Evolutionary conservation across 148 eudicot genomes (phyloP).

Genomic region (Drosera capensis): DNA sequence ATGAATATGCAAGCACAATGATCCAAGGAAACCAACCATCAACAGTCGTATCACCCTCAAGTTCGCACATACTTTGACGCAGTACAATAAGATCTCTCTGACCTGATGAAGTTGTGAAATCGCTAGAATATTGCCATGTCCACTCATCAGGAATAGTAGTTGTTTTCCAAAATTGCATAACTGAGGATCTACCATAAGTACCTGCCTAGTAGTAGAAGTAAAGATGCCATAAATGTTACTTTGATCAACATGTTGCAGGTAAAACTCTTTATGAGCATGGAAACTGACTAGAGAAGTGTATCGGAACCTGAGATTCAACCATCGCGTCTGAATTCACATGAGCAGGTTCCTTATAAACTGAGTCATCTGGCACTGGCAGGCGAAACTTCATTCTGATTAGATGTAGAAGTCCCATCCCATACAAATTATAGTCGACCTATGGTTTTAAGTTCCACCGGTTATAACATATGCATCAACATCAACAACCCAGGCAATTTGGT

Average conservation of each 20-base stretch:
- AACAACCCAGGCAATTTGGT: too few species aligned
- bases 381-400: conserved; percentile 75
- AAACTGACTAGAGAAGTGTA: not conserved
- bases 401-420: conserved; percentile 95
- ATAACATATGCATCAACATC: not conserved
- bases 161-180: conserved; percentile 45
- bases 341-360: conserved; percentile 10
- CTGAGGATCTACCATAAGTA: conserved; percentile 16
- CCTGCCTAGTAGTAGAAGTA: conserved; percentile 43
- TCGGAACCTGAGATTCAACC: conserved; percentile 42
- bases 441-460: not conserved
- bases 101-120: conserved; percentile 27
- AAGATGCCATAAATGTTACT: not conserved
- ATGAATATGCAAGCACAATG: not conserved
- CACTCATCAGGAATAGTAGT: conserved; percentile 67
- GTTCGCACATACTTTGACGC: conserved; percentile 74
- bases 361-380: conserved; percentile 45
- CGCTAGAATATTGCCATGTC: conserved; percentile 44
- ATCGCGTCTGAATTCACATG: conserved; percentile 8
- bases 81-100: conserved; percentile 15
- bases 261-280: not conserved
- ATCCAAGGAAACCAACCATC: conserved; percentile 36
- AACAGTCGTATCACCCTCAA: conserved; percentile 71
- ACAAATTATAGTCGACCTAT: conserved; percentile 78
- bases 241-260: not conserved